Evolutionary conservation across 164 flowering plant species (phyloP), one percentile per base, ranked within the genome.

Genomic region (Vitis rotundifolia): DNA sequence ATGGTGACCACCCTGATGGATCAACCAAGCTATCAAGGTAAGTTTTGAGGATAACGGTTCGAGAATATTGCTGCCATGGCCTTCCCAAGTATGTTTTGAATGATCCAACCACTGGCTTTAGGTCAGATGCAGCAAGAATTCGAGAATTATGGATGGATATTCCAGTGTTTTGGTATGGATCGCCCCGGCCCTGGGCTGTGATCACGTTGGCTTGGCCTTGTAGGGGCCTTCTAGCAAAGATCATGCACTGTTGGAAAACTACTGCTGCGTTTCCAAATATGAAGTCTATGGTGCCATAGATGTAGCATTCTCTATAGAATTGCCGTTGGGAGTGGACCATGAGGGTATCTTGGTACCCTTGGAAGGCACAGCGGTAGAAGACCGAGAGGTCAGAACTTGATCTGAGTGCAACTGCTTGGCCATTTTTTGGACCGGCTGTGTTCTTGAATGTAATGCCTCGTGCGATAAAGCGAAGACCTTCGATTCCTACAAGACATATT

Each of bases 141-240:
- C 80, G 76, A 0, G 81, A 81, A 19, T 77, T 75, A 12, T 86
- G 89, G 75, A 88, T 86, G 0, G 87, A 68, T 5, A 86, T 86
- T 8, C 84, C 91, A 0, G 89, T 84, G 81, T 82, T 86, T 50
- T 87, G 91, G 51, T 60, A 76, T 7, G 91, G 91, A 69, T 86
- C 91, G 26, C 69, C 74, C 1, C 89, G 78, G 1, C 84, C 89
- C 68, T 87, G 91, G 19, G 91, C 91, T 0, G 91, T 85, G 76
- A 87, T 77, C 29, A 83, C 69, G 51, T 87, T 87, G 9, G 68
- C 80, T 68, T 87, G 91, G 3, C 88, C 88, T 11, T 59, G 44
- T 4, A 83, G n/a, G 1, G 91, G 91, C 29, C 69, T 75, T 31
- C 88, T 71, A 0, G 68, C 88, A 31, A 62, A 77, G 8, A 86